Percentiles rank a stretch among this genome's conserved stretches.
Evolutionary conservation across 108 stramenopile species (phyloP).

Genomic region (Asterionellopsis glacialis): DNA sequence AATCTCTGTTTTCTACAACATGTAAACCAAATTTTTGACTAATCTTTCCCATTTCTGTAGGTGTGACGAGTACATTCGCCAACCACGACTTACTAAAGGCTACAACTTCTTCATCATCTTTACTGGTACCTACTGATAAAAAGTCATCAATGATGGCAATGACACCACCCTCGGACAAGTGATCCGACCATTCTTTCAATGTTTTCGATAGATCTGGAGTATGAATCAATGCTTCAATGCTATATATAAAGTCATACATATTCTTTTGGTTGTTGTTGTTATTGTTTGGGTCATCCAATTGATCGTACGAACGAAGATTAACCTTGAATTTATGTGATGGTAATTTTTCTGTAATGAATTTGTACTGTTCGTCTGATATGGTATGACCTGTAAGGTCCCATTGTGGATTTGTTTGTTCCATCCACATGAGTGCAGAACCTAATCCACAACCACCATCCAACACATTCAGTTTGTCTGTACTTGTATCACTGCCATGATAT

Average conservation of each 20-base stretch:
- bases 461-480: slow-evolving; percentile 18
- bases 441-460: slow-evolving; percentile 56
- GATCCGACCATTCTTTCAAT: slow-evolving; percentile 31
- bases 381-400: slow-evolving; percentile 46
- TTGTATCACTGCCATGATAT: not conserved
- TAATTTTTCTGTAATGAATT: slow-evolving; percentile 29
- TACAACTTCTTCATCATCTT: slow-evolving; percentile 22
- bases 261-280: not conserved
- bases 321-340: slow-evolving; percentile 42
- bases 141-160: slow-evolving; percentile 54
- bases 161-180: slow-evolving; percentile 29
- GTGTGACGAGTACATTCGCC: slow-evolving; percentile 33
- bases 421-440: slow-evolving; percentile 48
- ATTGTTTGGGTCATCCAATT: slow-evolving; percentile 10
- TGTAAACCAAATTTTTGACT: slow-evolving; percentile 18
- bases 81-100: slow-evolving; percentile 42
- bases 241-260: slow-evolving; percentile 38
- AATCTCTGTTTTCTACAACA: slow-evolving; percentile 33
- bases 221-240: slow-evolving; percentile 60
- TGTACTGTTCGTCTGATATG: slow-evolving; percentile 40
- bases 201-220: slow-evolving; percentile 29
- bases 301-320: slow-evolving; percentile 34
- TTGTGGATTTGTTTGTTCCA: slow-evolving; percentile 31
- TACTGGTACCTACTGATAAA: slow-evolving; percentile 16
- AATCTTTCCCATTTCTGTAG: slow-evolving; percentile 21